phyloP scores from a whole-genome alignment of 2,329 filamentous ascomycete genomes.

The Botryosphaeria agaves region DNA sequence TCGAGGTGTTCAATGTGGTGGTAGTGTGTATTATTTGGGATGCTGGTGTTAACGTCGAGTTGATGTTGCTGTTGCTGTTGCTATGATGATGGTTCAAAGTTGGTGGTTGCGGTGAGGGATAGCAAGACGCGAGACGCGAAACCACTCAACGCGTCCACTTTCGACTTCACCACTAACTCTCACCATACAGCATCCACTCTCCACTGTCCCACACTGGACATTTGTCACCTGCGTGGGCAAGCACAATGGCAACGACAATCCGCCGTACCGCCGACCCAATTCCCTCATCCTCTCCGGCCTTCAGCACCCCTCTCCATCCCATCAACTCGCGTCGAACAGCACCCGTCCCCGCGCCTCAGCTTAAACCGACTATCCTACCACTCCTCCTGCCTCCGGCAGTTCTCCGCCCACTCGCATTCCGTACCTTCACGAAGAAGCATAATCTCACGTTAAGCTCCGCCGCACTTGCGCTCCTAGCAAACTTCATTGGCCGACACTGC shows the following conservation, averaged over 20 bases:
- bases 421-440: constrained; percentile 95
- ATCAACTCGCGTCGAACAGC: constrained; percentile 37
- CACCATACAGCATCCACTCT: too few relatives aligned
- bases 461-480: constrained; percentile 66
- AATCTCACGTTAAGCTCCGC: constrained; percentile 82
- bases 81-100: too few relatives aligned
- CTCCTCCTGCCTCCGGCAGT: constrained; percentile 79
- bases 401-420: constrained; percentile 76
- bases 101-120: not conserved
- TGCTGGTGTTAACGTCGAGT: too few relatives aligned
- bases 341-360: constrained; percentile 23
- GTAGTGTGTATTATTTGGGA: too few relatives aligned
- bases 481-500: constrained; percentile 84
- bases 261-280: constrained; percentile 43
- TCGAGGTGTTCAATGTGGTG: too few relatives aligned
- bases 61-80: too few relatives aligned
- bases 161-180: not conserved
- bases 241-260: not conserved
- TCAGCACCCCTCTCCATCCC: constrained; percentile 72
- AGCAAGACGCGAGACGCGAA: constrained; percentile 3
- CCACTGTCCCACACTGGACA: too few relatives aligned
- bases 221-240: too few relatives aligned
- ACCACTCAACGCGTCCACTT: constrained; percentile 1
- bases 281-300: constrained; percentile 79
- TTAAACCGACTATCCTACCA: constrained; percentile 53